These are phyloP conservation scores for Chenopodium formosanum DNA, from an alignment of 148 eudicot genomes.

Conservation along the genomic window DNA sequence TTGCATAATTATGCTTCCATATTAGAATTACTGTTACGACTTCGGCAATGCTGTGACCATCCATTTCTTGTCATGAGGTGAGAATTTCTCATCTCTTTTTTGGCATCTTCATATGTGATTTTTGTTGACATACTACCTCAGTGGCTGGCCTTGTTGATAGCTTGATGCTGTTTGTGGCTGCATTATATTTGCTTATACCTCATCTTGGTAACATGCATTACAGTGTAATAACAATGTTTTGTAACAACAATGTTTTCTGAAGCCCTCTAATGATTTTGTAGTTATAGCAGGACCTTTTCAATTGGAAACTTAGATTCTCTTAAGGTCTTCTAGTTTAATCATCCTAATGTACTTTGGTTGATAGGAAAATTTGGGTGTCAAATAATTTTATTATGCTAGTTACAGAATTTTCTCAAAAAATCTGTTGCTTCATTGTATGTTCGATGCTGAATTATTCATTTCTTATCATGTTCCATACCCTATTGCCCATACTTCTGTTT, in stretches of 20 bases:
- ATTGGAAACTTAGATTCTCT: background rate
- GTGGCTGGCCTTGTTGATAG: background rate
- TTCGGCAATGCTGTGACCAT: conserved; percentile 98
- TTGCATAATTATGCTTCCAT: conserved; percentile 97
- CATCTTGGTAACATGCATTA: conserved; percentile 5
- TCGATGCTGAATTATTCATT: conserved; percentile 2
- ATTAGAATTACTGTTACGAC: conserved; percentile 83
- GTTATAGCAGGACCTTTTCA: background rate
- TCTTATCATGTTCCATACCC: background rate
- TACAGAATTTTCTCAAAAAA: background rate
- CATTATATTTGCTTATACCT: background rate
- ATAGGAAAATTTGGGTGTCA: too few species aligned
- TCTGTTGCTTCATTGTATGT: background rate
- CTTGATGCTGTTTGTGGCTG: background rate
- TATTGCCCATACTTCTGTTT: background rate
- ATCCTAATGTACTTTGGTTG: background rate
- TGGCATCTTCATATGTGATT: background rate
- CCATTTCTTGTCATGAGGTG: conserved; percentile 99
- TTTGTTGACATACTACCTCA: background rate
- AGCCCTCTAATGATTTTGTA: background rate
- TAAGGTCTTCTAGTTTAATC: background rate
- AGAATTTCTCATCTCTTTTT: conserved; percentile 13
- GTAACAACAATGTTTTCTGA: background rate
- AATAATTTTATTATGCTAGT: background rate
- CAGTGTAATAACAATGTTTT: background rate